Evolutionary conservation across 2,329 filamentous ascomycete species (phyloP), one percentile per base, ranked within the genome.

Genomic region (Fusarium chlamydosporum): DNA sequence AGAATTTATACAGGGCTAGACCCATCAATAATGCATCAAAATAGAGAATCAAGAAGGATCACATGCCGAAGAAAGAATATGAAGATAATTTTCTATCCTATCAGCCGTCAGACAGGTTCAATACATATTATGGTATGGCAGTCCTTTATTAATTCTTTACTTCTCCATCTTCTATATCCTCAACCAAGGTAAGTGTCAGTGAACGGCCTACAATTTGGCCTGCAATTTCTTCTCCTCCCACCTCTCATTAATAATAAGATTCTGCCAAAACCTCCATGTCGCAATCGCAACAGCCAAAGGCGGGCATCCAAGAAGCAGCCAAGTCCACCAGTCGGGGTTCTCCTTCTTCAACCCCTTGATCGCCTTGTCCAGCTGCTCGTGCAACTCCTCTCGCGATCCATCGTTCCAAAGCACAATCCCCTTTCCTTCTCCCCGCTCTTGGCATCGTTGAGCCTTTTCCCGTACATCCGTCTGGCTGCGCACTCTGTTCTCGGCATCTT

Each of bases 361-460:
- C 9, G 90, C 91, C 61, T 81, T 82, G 52, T 85, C 84, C 12
- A 98, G 82, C 77, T 93, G 89, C 51, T 76, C 79, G 79, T 87
- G 86, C 75, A 99, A 78, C 66, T 93, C 88, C 35, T 89, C 89
- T 75, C 84, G 89, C 46, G 88, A 88, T 4, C 88, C 88, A 80
- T 98, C 95, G 80, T 99, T 99, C 92, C 92, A 96, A 26, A 99
- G 86, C 34, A 97, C 93, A 5, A 94, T 86, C 0, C 94, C 95
- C 47, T 85, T 86, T 8, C 88, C 88, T 43, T 80, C 77, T 52
- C 84, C 87, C 45, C 93, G 83, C 46, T 86, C 88, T 79, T 91
- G 84, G 64, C 90, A 92, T 76, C 93, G 84, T 76, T 86, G 85
- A 18, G 92, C 94, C 85, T 98, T 98, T 73, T 92, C 88, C 69